Conservation (phyloP, 2,329 filamentous ascomycete genomes). For the Exophiala sideris region DNA sequence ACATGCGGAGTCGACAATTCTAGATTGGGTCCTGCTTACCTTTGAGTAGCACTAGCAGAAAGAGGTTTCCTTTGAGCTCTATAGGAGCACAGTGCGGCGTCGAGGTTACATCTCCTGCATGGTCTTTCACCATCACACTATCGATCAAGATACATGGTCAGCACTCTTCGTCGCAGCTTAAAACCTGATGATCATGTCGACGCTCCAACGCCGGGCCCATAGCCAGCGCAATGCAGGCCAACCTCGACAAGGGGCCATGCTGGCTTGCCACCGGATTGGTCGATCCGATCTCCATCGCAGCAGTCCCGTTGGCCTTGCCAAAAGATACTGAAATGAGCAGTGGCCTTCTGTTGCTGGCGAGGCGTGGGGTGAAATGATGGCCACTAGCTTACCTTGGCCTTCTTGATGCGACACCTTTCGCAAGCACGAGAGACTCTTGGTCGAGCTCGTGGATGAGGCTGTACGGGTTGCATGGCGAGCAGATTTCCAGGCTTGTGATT, state of each 20-base stretch:
- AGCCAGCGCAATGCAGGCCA: no score
- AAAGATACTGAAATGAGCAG: no score
- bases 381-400: slow-evolving; percentile 8
- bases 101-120: slow-evolving; percentile 18
- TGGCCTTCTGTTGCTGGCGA: no score
- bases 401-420: slow-evolving; percentile 17
- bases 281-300: no score
- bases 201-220: no score
- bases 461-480: slow-evolving; percentile 2
- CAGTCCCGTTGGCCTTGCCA: no score
- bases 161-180: no score
- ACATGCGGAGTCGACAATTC: not conserved
- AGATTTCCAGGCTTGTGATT: no score
- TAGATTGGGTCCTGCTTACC: slow-evolving; percentile 2
- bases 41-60: slow-evolving; percentile 10
- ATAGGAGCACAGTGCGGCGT: slow-evolving; percentile 16
- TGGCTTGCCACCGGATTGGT: not conserved
- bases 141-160: not conserved
- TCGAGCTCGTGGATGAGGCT: slow-evolving; percentile 3
- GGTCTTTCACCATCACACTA: slow-evolving; percentile 20
- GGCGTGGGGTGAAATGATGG: no score
- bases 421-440: slow-evolving; percentile 15
- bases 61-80: slow-evolving; percentile 14
- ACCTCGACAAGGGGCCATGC: no score
- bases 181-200: no score